phyloP scores from a whole-genome alignment of 768 basidiomycete species.

The Amylocystis lapponica region DNA sequence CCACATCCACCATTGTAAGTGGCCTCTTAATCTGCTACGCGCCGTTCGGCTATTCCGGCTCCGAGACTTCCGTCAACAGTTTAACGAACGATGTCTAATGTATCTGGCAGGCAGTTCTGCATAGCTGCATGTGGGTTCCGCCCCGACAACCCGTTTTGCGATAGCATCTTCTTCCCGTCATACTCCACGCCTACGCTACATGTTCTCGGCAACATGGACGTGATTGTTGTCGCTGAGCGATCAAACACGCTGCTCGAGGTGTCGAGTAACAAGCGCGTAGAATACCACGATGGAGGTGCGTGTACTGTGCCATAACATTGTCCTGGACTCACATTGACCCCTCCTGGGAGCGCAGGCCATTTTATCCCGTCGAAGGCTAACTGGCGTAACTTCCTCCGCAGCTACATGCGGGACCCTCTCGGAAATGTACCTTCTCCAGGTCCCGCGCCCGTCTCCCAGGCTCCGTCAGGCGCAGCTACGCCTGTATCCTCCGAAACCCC shows the following conservation, averaged over 20 bases:
- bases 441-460: constrained; percentile 25
- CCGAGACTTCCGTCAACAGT: too few species aligned
- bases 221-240: constrained; percentile 68
- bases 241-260: constrained; percentile 49
- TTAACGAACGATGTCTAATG: too few species aligned
- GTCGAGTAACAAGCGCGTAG: constrained; percentile 56
- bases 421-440: constrained; percentile 42
- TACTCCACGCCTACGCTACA: constrained; percentile 74
- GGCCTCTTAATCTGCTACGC: background rate
- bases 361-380: constrained; percentile 74
- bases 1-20: constrained; percentile 65
- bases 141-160: constrained; percentile 39
- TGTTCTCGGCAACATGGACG: constrained; percentile 70
- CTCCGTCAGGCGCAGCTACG: constrained; percentile 44
- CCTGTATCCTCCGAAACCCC: constrained; percentile 20
- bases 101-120: constrained; percentile 58
- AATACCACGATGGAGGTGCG: constrained; percentile 77
- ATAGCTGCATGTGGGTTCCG: constrained; percentile 73
- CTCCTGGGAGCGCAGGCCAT: constrained; percentile 47
- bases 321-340: background rate
- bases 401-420: constrained; percentile 53
- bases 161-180: constrained; percentile 41
- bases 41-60: too few species aligned
- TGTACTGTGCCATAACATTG: constrained; percentile 4
- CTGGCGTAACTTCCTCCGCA: constrained; percentile 72